These are phyloP conservation scores for Apiospora saccharicola DNA, from an alignment of 2,329 filamentous ascomycete genomes.

Conservation along the genomic window DNA sequence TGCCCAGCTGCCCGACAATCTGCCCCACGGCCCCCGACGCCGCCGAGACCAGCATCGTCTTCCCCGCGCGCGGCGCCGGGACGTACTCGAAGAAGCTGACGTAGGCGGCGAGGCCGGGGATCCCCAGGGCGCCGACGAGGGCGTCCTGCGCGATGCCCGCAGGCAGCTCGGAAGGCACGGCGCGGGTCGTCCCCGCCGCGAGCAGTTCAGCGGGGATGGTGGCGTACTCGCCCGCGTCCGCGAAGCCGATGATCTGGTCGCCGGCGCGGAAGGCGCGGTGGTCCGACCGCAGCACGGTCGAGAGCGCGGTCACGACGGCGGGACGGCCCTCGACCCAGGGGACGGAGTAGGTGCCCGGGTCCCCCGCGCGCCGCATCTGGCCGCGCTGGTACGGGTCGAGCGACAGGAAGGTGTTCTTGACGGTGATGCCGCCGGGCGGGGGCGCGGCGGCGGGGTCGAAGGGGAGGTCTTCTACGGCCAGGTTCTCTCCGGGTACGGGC, in stretches of 20 bases:
- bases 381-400: slow-evolving; percentile 88
- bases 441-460: slow-evolving; percentile 71
- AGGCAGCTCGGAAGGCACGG: slow-evolving; percentile 41
- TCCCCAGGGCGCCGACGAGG: slow-evolving; percentile 34
- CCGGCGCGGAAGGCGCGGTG: slow-evolving; percentile 40
- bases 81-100: slow-evolving; percentile 71
- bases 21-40: slow-evolving; percentile 85
- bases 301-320: slow-evolving; percentile 65
- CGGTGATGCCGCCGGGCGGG: slow-evolving; percentile 70
- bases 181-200: slow-evolving; percentile 54
- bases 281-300: slow-evolving; percentile 71
- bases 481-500: slow-evolving; percentile 69
- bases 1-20: slow-evolving; percentile 83
- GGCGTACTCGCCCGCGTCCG: slow-evolving; percentile 1
- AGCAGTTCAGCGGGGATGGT: not conserved
- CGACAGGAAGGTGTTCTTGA: slow-evolving; percentile 76
- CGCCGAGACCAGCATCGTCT: slow-evolving; percentile 83
- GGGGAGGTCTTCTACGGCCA: slow-evolving; percentile 69
- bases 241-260: not conserved
- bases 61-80: slow-evolving; percentile 73
- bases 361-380: slow-evolving; percentile 66
- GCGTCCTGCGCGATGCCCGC: not conserved
- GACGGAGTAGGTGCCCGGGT: slow-evolving; percentile 51
- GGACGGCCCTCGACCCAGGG: slow-evolving; percentile 63
- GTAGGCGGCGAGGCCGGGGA: slow-evolving; percentile 57